Evolutionary conservation across 331 rosid genomes (phyloP).

Genomic region (Dryas integrifolia): DNA sequence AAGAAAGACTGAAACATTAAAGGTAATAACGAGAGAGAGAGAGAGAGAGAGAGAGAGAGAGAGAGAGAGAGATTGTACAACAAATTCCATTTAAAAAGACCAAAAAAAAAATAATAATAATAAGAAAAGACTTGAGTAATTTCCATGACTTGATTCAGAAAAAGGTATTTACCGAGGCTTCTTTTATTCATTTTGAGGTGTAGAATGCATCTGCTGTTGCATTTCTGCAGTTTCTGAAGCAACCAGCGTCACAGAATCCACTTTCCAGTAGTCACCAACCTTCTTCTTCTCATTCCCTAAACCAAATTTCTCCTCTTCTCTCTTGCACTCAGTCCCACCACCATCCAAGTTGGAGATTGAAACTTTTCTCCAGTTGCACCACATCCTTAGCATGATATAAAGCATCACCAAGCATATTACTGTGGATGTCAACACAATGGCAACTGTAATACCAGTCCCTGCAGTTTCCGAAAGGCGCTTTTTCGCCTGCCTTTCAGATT

Average conservation of each 20-base stretch:
- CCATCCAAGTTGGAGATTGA: slow-evolving; percentile 57
- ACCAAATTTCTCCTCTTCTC: slow-evolving; percentile 43
- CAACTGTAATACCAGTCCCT: slow-evolving; percentile 66
- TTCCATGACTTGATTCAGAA: slow-evolving; percentile 13
- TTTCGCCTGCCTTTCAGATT: slow-evolving; percentile 33
- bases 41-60: background rate
- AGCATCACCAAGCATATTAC: slow-evolving; percentile 67
- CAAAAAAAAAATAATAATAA: background rate
- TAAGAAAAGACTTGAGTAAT: background rate
- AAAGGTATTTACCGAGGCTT: slow-evolving; percentile 38
- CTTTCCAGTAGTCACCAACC: slow-evolving; percentile 73
- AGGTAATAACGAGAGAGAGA: background rate
- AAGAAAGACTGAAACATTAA: background rate
- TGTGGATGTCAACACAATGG: slow-evolving; percentile 69
- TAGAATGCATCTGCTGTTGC: slow-evolving; percentile 40
- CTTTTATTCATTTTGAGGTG: slow-evolving; percentile 47
- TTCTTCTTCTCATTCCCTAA: slow-evolving; percentile 47
- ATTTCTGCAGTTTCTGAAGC: slow-evolving; percentile 53
- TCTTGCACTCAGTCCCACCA: slow-evolving; percentile 26
- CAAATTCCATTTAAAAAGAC: background rate
- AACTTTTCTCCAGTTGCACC: slow-evolving; percentile 87
- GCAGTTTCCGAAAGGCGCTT: slow-evolving; percentile 52
- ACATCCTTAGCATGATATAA: slow-evolving; percentile 76
- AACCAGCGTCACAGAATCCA: slow-evolving; percentile 51
- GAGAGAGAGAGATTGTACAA: slow-evolving; percentile 12